Conservation (phyloP, 495 filamentous ascomycete species). For the Bombardia bombarda region DNA sequence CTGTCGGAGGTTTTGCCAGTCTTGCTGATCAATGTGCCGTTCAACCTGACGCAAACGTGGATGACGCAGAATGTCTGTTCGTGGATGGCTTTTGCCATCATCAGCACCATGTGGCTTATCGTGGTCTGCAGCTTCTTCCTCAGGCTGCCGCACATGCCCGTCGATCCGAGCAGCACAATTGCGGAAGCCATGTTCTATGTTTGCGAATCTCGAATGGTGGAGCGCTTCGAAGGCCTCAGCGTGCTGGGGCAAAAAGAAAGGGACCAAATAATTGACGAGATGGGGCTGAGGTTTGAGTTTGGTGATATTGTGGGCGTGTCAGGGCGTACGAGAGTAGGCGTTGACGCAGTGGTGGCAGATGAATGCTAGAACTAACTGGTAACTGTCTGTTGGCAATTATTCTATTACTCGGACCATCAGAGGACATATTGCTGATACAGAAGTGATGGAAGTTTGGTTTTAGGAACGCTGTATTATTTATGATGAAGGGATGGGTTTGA, state of each 20-base stretch:
- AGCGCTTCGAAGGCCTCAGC: slow-evolving; percentile 12
- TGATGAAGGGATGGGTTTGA: too few species aligned
- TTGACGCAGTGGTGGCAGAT: too few species aligned
- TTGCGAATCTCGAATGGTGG: slow-evolving; percentile 16
- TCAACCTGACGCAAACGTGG: slow-evolving; percentile 21
- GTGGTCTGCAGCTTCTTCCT: slow-evolving; percentile 20
- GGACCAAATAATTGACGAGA: slow-evolving; percentile 8
- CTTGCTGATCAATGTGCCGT: slow-evolving; percentile 28
- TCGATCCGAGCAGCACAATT: slow-evolving; percentile 18
- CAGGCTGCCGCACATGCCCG: slow-evolving; percentile 18
- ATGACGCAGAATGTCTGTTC: slow-evolving; percentile 22
- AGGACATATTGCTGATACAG: too few species aligned
- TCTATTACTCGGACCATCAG: too few species aligned
- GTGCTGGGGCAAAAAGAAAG: slow-evolving; percentile 9
- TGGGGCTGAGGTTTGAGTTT: slow-evolving; percentile 10
- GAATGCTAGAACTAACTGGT: too few species aligned
- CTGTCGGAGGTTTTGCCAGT: slow-evolving; percentile 28
- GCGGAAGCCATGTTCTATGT: slow-evolving; percentile 20
- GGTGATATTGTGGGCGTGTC: slow-evolving; percentile 11
- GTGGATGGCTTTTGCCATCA: slow-evolving; percentile 24
- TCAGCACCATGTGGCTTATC: slow-evolving; percentile 28
- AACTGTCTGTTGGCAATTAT: too few species aligned
- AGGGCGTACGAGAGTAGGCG: slow-evolving; percentile 10
- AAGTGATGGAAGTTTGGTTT: too few species aligned
- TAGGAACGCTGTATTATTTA: too few species aligned